phyloP scores from a whole-genome alignment of 768 basidiomycete genomes.

The Tricholoma hemisulphureum region DNA sequence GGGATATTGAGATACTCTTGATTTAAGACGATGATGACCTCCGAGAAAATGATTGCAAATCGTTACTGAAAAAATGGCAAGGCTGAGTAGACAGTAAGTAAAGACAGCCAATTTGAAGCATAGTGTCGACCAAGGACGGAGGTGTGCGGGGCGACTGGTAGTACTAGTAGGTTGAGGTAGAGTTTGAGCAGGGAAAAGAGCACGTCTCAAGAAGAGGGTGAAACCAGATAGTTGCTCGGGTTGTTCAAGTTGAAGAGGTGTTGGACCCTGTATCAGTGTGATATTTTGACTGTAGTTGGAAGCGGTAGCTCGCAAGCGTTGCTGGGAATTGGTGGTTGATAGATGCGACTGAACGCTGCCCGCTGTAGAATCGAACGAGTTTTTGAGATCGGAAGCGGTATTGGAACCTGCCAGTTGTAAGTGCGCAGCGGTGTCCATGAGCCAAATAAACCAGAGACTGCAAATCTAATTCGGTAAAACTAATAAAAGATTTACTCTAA shows the following conservation, averaged over 20 bases:
- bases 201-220: conserved; percentile 7
- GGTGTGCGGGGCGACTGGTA: conserved; percentile 18
- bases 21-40: conserved; percentile 1
- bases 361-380: conserved; percentile 20
- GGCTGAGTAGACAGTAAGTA: conserved; percentile 42
- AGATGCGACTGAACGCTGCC: conserved; percentile 48
- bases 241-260: conserved; percentile 1
- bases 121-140: conserved; percentile 28
- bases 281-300: conserved; percentile 4
- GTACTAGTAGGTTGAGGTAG: conserved; percentile 12
- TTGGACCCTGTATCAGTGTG: background rate
- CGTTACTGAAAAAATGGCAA: conserved; percentile 36
- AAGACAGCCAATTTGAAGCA: conserved; percentile 32
- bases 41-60: conserved; percentile 22
- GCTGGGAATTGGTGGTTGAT: conserved; percentile 40
- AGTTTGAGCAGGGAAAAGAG: conserved; percentile 12
- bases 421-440: no score
- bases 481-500: no score
- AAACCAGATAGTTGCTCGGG: conserved; percentile 11
- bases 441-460: no score
- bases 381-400: conserved; percentile 12
- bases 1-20: background rate
- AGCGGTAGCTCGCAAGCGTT: conserved; percentile 35
- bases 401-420: no score
- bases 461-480: no score